Base-by-base conservation (phyloP, 306 rosid genomes). In the Abrus pulchellus region DNA sequence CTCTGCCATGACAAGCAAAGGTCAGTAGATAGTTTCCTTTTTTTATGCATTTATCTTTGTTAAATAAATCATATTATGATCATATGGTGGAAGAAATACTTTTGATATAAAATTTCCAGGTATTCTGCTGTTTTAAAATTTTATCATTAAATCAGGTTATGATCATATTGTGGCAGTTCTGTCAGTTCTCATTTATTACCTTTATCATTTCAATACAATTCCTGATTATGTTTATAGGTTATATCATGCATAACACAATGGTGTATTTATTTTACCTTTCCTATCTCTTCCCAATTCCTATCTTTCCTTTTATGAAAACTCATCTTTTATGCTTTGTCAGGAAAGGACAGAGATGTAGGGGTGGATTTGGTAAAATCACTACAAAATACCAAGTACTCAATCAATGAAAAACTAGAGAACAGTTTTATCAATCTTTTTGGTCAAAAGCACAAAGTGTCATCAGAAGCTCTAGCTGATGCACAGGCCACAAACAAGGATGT, bases 381-480 rank as follows among this genome's bases (percentile, higher is more conserved):
- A 76, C 99, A 94, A 82, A 89, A 89, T 80, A 84, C 92, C 64
- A 91, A 93, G 79, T 93, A 85, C 85, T 88, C 94, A 0, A 79
- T 95, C 48, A 89, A 95, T 82, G 98, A 95, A 80, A 95, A 92
- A 82, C 86, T 95, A 64, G 93, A 91, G 70, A 87, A 89, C 70
- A 89, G 95, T 85, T 69, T 63, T 76, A 88, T 93, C 80, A 80
- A 75, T 69, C 38, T 93, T 75, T 90, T 90, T 80, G 80, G 90
- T 60, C 88, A 62, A 79, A 93, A 87, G 67, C 77, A 60, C 34
- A 82, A 76, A 40, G 71, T 64, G 47, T 77, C 79, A 28, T 70
- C 87, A 50, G 90, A 77, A 45, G 82, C 87, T 81, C 65, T 59
- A 59, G 40, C 55, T 68, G 78, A 86, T 78, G 81, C 68, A 72